phyloP scores from a whole-genome alignment of 129 eudicot species.

The Lactuca saligna region DNA sequence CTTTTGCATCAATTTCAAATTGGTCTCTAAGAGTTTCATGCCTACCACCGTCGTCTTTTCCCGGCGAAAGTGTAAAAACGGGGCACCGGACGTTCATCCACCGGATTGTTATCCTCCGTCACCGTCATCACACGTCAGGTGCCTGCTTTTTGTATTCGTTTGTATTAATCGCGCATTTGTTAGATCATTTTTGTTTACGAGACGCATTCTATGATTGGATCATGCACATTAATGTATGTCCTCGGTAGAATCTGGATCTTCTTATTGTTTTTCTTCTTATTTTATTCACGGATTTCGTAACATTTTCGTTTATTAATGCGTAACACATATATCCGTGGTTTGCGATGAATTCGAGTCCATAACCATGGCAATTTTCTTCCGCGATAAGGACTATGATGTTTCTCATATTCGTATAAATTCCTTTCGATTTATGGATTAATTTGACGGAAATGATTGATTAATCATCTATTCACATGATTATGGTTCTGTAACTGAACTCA shows the following conservation, averaged over 20 bases:
- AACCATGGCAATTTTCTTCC: background rate
- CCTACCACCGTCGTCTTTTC: slow-evolving; percentile 15
- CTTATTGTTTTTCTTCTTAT: slow-evolving; percentile 11
- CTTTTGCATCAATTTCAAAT: slow-evolving; percentile 10
- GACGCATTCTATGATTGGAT: slow-evolving; percentile 11
- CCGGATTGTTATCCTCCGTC: slow-evolving; percentile 17
- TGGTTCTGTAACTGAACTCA: background rate
- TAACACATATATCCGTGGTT: background rate
- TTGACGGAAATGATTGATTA: background rate
- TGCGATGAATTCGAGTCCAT: slow-evolving; percentile 3
- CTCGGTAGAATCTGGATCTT: slow-evolving; percentile 11
- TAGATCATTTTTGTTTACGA: slow-evolving; percentile 13
- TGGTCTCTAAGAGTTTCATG: background rate
- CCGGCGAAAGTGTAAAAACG: slow-evolving; percentile 8
- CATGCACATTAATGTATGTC: slow-evolving; percentile 8
- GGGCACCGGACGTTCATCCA: slow-evolving; percentile 22
- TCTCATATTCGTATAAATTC: background rate
- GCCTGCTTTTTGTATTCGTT: background rate
- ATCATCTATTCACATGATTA: background rate
- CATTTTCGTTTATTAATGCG: background rate
- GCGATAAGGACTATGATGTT: background rate
- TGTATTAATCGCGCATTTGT: background rate
- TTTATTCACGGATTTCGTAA: slow-evolving; percentile 1
- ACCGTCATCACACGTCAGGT: slow-evolving; percentile 11
- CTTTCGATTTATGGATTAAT: background rate